These are phyloP conservation scores for Suillus tomentosus DNA, from an alignment of 768 basidiomycete genomes.

Conservation along the genomic window DNA sequence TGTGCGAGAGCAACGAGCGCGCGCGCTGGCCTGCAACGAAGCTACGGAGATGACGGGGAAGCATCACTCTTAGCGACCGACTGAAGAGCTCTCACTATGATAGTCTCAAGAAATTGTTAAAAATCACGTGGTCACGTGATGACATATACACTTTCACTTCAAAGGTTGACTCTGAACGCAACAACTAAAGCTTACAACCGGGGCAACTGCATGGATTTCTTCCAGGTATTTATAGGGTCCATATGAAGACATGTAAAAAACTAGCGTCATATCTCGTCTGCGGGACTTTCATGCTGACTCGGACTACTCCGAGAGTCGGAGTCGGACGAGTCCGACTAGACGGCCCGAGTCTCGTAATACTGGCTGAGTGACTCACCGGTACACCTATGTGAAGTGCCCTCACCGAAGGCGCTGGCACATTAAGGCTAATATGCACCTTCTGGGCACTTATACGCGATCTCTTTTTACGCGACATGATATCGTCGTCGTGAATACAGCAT, in stretches of 20 bases:
- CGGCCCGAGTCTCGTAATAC: constrained; percentile 43
- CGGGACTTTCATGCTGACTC: background rate
- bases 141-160: background rate
- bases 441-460: background rate
- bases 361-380: too few species aligned
- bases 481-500: too few species aligned
- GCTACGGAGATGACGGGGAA: constrained; percentile 50
- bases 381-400: background rate
- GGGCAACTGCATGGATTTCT: background rate
- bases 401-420: background rate
- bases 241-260: background rate
- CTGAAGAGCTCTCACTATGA: background rate
- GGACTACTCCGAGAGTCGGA: too few species aligned
- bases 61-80: constrained; percentile 31
- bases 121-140: constrained; percentile 8
- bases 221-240: background rate
- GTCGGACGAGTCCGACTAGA: too few species aligned
- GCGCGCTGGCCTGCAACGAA: constrained; percentile 34
- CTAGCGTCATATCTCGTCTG: background rate
- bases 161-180: background rate
- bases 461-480: background rate
- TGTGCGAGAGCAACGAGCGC: constrained; percentile 21
- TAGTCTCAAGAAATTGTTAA: constrained; percentile 1
- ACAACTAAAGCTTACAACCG: background rate
- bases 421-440: background rate